Percentiles rank a stretch among this genome's conserved stretches.
phyloP scores from a whole-genome alignment of 2,329 filamentous ascomycete species.

The Clonostachys rosea region DNA sequence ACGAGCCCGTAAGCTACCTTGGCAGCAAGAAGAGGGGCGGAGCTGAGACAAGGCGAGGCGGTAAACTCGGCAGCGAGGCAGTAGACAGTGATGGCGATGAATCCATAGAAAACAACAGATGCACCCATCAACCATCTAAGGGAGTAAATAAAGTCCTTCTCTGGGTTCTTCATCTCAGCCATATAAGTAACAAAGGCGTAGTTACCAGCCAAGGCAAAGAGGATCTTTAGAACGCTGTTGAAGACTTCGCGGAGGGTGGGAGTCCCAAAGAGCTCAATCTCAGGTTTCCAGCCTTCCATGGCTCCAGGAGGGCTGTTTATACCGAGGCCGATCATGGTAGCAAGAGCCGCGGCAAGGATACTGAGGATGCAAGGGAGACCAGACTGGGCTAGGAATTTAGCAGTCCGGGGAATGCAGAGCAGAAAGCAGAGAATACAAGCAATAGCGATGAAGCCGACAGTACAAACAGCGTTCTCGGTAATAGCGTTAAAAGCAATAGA shows the following conservation, averaged over 20 bases:
- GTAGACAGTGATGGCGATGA: slow-evolving; percentile 22
- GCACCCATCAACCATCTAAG: slow-evolving; percentile 20
- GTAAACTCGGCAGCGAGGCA: slow-evolving; percentile 22
- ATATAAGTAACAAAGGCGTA: slow-evolving; percentile 28
- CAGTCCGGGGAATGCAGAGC: slow-evolving; percentile 64
- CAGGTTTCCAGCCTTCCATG: slow-evolving; percentile 11
- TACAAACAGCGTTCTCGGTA: slow-evolving; percentile 56
- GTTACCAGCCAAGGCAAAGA: slow-evolving; percentile 28
- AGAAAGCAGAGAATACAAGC: slow-evolving; percentile 58
- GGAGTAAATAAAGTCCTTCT: slow-evolving; percentile 19
- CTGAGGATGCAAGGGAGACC: slow-evolving; percentile 21
- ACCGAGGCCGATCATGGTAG: slow-evolving; percentile 27
- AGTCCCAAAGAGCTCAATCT: slow-evolving; percentile 17
- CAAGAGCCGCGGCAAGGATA: slow-evolving; percentile 24
- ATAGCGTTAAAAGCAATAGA: slow-evolving; percentile 68
- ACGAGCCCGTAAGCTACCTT: slow-evolving; percentile 24
- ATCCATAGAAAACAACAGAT: slow-evolving; percentile 20
- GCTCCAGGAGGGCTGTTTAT: slow-evolving; percentile 18
- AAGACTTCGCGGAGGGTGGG: slow-evolving; percentile 22
- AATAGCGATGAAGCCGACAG: slow-evolving; percentile 60
- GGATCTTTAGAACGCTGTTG: slow-evolving; percentile 23
- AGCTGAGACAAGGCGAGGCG: slow-evolving; percentile 22
- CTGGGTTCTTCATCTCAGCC: slow-evolving; percentile 23
- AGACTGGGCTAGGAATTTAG: slow-evolving; percentile 31
- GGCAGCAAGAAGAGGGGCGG: slow-evolving; percentile 18